Base-by-base conservation (phyloP, 2,329 filamentous ascomycete species). In the Hirsutella minnesotensis region DNA sequence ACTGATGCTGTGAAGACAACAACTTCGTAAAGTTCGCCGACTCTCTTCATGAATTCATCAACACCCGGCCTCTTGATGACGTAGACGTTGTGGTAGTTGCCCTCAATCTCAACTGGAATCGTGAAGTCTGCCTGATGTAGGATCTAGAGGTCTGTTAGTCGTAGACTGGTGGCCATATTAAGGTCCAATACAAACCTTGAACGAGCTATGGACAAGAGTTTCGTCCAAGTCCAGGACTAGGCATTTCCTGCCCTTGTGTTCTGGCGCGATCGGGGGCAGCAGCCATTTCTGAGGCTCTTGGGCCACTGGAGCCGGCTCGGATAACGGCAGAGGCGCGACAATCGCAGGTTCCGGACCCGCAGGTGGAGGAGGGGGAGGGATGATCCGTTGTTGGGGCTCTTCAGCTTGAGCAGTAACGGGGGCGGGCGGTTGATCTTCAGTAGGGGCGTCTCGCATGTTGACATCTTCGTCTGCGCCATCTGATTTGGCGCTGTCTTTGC, bases 41-140 rank as follows among this genome's bases (percentile, higher is more conserved):
- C 89, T 46, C 92, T 75, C 72, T 96, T 96, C 87, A 98, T 95
- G 65, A 98, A 98, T 50, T 94, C 83, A 59, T 98, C 92, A 18
- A 98, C 92, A 42, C 92, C 92, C n/a, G 92, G 92, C 56, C 92
- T 80, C 69, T 98, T 98, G 63, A 98, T 98, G 51, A 98, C 92
- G 60, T 98, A 98, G 43, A 98, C 94, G 57, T 98, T 98, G 67
- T 98, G 92, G 60, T 94, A 96, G 63, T 95, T 94, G 44, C 92
- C 92, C 68, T 98, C 92, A 50, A 98, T 98, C 58, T 98, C 92
- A 24, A 98, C 92, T 0, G 92, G 92, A 59, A 98, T 96, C 5
- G 92, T 98, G 60, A 98, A 96, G 64, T 98, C 92, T 45, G 92
- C 92, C 70, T 96, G 90, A 57, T 96, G 89, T 38, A 98, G 74